Evolutionary conservation across 192 early-diverging fungal species (phyloP), one percentile per base, ranked within the genome.

Genomic region (Mortierella claussenii): DNA sequence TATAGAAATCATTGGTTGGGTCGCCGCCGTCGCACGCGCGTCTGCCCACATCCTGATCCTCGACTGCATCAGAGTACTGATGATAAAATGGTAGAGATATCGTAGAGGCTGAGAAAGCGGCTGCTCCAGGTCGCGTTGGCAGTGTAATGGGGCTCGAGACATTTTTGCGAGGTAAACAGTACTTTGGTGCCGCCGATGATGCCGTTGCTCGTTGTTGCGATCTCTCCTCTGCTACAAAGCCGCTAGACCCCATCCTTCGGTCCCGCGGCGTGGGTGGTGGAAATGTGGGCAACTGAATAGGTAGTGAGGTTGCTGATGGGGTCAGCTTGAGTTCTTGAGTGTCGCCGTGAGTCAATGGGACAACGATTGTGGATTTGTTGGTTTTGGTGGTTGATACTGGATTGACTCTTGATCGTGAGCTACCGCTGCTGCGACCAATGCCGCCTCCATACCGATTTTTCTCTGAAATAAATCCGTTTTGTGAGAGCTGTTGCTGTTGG

Each of bases 211-310:
- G 24, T 28, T 28, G 24, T 27, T n/a, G n/a, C 8, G 18, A 2
- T 18, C 3, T 12, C 15, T 54, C 12, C 13, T 54, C n/a, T 40
- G 37, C 13, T 13, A 40, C n/a, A 15, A 7, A 48, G 21, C 36
- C 18, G 40, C 18, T 21, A 28, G 28, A 26, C 10, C 37, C 23
- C 6, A n/a, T 12, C 34, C 34, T 60, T 28, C 46, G 59, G 23
- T 55, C 63, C 27, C 42, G 52, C 36, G 32, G 63, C 20, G 63
- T 56, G 2, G 53, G 53, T 4, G 45, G 52, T 18, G 63, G 63
- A 40, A 55, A 36, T 28, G 53, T 34, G 0, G 52, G 53, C 23
- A 48, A 47, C 15, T 45, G 63, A 32, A 55, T 55, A 10, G 62
- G 52, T 23, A 65, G 52, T 17, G 51, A 45, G 10, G 47, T 13